Percentiles rank a stretch among this genome's conserved stretches.
Evolutionary conservation across 768 basidiomycete genomes (phyloP).

Genomic region (Leccinellum albellum): DNA sequence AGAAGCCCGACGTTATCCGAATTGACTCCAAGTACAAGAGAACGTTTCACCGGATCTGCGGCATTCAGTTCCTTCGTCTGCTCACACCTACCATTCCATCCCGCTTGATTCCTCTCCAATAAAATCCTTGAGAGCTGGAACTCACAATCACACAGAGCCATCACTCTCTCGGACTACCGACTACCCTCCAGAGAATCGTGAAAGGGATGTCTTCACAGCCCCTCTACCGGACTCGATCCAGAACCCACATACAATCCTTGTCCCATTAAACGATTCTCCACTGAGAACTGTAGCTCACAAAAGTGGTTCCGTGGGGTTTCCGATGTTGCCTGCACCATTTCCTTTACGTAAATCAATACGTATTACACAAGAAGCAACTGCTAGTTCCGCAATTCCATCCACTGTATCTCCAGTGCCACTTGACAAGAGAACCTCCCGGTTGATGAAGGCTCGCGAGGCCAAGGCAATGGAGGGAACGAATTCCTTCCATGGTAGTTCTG

Average conservation of each 20-base stretch:
- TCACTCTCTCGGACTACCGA: slow-evolving; percentile 9
- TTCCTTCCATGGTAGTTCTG: slow-evolving; percentile 25
- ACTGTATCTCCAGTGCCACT: slow-evolving; percentile 38
- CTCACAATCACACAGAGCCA: slow-evolving; percentile 16
- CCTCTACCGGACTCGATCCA: slow-evolving; percentile 15
- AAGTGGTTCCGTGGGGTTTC: slow-evolving; percentile 44
- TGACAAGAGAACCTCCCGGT: slow-evolving; percentile 76
- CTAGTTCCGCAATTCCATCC: slow-evolving; percentile 31
- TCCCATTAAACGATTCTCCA: slow-evolving; percentile 36
- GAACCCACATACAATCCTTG: slow-evolving; percentile 18
- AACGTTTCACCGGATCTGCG: slow-evolving; percentile 15
- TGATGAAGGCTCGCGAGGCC: slow-evolving; percentile 71
- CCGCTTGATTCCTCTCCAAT: slow-evolving; percentile 36
- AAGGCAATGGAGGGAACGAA: slow-evolving; percentile 56
- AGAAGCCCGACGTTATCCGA: background rate
- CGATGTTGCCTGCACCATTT: slow-evolving; percentile 63
- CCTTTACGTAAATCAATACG: slow-evolving; percentile 68
- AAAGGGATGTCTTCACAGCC: slow-evolving; percentile 23
- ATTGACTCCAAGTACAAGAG: slow-evolving; percentile 4
- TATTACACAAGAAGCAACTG: slow-evolving; percentile 43
- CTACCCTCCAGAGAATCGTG: slow-evolving; percentile 2
- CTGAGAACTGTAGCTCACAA: slow-evolving; percentile 35
- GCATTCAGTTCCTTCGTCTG: slow-evolving; percentile 27
- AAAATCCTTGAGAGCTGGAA: background rate
- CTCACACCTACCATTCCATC: slow-evolving; percentile 37